phyloP scores from a whole-genome alignment of 495 filamentous ascomycete genomes.

The Neurospora sp. region DNA sequence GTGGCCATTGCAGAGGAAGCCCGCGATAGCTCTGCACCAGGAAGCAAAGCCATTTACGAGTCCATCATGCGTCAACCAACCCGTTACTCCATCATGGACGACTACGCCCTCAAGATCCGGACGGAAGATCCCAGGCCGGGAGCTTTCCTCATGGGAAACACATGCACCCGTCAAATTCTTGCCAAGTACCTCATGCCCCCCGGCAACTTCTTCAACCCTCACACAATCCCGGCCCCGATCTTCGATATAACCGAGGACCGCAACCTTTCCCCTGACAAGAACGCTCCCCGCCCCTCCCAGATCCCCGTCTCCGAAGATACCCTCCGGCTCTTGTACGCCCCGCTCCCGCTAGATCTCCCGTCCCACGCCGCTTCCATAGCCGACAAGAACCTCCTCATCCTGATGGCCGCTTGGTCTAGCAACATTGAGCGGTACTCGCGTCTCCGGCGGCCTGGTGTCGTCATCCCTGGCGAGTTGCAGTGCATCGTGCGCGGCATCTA shows the following conservation, averaged over 20 bases:
- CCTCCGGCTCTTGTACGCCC: conserved; percentile 2
- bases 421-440: conserved; percentile 10
- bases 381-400: conserved; percentile 11
- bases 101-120: conserved; percentile 1
- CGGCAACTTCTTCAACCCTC: neutral
- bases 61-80: neutral
- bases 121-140: neutral
- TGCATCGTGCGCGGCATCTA: conserved; percentile 10
- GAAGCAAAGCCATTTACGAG: neutral
- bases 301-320: neutral
- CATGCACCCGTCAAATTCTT: neutral
- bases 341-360: conserved; percentile 10
- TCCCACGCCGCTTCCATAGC: neutral
- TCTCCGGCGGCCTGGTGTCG: conserved; percentile 5
- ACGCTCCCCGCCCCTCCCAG: neutral
- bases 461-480: neutral
- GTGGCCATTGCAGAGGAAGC: conserved; percentile 14
- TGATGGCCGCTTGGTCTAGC: conserved; percentile 11
- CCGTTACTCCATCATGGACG: neutral
- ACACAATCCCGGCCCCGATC: neutral
- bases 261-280: neutral
- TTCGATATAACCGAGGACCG: neutral
- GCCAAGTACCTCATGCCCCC: neutral
- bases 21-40: neutral
- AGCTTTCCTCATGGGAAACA: neutral